Evolutionary conservation across 2,329 filamentous ascomycete genomes (phyloP), one percentile per base, ranked within the genome.

Genomic region (Curvularia eragrostidis): DNA sequence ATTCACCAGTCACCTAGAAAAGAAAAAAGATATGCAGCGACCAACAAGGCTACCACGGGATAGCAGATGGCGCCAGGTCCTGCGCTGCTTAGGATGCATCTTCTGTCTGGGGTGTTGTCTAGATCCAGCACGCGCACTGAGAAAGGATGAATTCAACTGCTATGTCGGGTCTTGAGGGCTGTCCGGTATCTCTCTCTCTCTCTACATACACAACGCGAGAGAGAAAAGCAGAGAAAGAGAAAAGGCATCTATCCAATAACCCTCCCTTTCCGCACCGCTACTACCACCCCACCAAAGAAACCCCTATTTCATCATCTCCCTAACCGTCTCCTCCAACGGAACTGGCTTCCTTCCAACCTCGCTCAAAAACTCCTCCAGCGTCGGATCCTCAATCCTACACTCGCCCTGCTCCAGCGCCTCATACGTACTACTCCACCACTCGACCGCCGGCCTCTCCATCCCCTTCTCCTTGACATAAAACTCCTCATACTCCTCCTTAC

Each of bases 381-480:
- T 80, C 1, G 62, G 32, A 49, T 82, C 80, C 3, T 75, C 57
- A 48, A 80, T 79, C 47, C 72, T 70, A 50, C 79, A 81, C 56
- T 82, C 80, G 2, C 74, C 72, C 7, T 79, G 72, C 34, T 67
- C 65, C 32, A 82, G 39, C 42, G 79, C 79, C 60, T 80, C 78
- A 56, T 81, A 82, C 23, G 78, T 78, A 34, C 70, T 76, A 36
- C 74, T 76, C 80, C 80, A 82, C 80, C 80, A 82, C 62, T 77
- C 76, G 5, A 81, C 75, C 42, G 72, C 67, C 7, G 66, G 56
- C 49, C 72, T 71, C 21, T 79, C 72, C 65, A 75, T 75, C 0
- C 70, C 70, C 51, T 65, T 72, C 39, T 77, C 67, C 8, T 73
- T 52, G 1, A 77, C 69, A 64, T 81, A 80, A 58, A 66, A 78